phyloP scores from a whole-genome alignment of 306 rosid species.

The Cucumis sativus region DNA sequence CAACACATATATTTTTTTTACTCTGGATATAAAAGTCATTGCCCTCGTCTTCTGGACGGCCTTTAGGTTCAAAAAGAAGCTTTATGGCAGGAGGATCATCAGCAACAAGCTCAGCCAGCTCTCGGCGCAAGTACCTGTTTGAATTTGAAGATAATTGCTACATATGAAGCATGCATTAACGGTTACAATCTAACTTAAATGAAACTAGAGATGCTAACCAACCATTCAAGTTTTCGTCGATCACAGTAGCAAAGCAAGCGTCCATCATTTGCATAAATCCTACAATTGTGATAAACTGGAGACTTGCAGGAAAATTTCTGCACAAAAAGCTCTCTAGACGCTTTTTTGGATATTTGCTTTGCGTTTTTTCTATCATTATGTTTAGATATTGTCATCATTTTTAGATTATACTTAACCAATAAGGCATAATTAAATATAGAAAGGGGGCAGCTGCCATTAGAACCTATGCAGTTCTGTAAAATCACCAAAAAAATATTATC shows the following conservation, averaged over 20 bases:
- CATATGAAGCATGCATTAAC: not conserved
- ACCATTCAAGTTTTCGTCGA: slow-evolving; percentile 88
- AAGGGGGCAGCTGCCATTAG: slow-evolving; percentile 66
- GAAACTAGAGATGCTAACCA: slow-evolving; percentile 23
- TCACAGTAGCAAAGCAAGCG: slow-evolving; percentile 94
- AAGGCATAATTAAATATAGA: slow-evolving; percentile 65
- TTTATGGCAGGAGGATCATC: slow-evolving; percentile 79
- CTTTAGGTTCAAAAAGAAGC: slow-evolving; percentile 97
- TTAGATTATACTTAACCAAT: slow-evolving; percentile 41
- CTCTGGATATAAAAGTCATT: slow-evolving; percentile 90
- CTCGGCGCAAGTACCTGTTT: slow-evolving; percentile 68
- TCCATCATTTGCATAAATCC: slow-evolving; percentile 91
- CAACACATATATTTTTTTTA: slow-evolving; percentile 87
- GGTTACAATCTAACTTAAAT: not conserved
- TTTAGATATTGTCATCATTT: slow-evolving; percentile 32
- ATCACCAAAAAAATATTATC: slow-evolving; percentile 40
- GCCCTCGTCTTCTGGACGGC: slow-evolving; percentile 97
- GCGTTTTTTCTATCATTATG: slow-evolving; percentile 30
- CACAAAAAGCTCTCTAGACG: slow-evolving; percentile 81
- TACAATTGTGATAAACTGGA: slow-evolving; percentile 93
- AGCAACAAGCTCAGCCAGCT: slow-evolving; percentile 69
- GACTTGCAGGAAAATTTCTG: slow-evolving; percentile 86
- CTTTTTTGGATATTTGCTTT: slow-evolving; percentile 42
- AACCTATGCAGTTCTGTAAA: slow-evolving; percentile 76
- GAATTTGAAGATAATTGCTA: slow-evolving; percentile 13